phyloP scores from a whole-genome alignment of 768 basidiomycete genomes.

The Clitopilus passeckerianus region DNA sequence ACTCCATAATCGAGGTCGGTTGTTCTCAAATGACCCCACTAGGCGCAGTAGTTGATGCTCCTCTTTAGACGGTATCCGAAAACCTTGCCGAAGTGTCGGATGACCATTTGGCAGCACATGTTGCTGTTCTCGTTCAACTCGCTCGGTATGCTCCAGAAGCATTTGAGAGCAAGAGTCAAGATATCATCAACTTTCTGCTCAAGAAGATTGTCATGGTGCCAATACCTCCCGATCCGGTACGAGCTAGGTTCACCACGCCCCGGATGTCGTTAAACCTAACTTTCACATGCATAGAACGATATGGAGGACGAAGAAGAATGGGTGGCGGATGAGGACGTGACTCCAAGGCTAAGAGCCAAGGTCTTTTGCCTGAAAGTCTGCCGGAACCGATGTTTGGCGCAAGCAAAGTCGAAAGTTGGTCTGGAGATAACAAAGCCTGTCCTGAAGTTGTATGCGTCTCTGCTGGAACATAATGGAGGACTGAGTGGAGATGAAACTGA shows the following conservation, averaged over 20 bases:
- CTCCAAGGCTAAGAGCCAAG: constrained; percentile 60
- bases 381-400: constrained; percentile 74
- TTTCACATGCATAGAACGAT: constrained; percentile 36
- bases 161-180: constrained; percentile 77
- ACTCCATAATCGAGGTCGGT: constrained; percentile 61
- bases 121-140: constrained; percentile 72
- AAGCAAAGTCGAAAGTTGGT: constrained; percentile 52
- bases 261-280: constrained; percentile 1
- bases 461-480: constrained; percentile 69
- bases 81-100: constrained; percentile 40
- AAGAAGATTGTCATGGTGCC: constrained; percentile 67
- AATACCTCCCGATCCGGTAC: constrained; percentile 37
- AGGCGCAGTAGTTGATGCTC: not conserved
- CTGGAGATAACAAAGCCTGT: constrained; percentile 70
- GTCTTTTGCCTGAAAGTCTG: constrained; percentile 76
- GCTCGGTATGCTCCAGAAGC: constrained; percentile 61
- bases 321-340: constrained; percentile 63
- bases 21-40: not conserved
- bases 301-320: constrained; percentile 71
- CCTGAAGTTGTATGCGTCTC: constrained; percentile 64
- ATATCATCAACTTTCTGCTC: constrained; percentile 65
- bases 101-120: constrained; percentile 56
- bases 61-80: constrained; percentile 51
- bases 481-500: constrained; percentile 40
- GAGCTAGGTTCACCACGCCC: constrained; percentile 9